phyloP scores from a whole-genome alignment of 2,329 filamentous ascomycete species.

The Diaporthe australafricana region DNA sequence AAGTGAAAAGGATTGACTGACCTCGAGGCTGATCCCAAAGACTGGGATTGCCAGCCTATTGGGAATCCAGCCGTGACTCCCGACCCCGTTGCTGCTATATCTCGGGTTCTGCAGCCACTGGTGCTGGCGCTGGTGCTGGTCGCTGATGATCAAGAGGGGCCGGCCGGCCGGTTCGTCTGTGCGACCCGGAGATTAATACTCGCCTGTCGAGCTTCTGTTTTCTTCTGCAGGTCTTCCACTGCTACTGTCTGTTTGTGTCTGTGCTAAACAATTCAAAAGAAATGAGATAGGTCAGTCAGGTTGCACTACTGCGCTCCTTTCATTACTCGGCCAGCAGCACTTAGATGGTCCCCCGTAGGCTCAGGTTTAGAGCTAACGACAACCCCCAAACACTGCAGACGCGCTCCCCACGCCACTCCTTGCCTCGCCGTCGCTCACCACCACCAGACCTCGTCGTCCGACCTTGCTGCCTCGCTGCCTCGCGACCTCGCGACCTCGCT shows the following conservation, averaged over 20 bases:
- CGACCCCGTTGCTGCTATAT: conserved; percentile 1
- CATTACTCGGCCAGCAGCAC: background rate
- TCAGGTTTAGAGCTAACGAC: background rate
- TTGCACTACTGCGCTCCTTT: conserved; percentile 1
- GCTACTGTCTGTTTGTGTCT: background rate
- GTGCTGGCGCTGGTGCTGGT: background rate
- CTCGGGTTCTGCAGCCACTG: background rate
- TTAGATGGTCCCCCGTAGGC: background rate
- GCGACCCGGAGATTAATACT: conserved; percentile 19
- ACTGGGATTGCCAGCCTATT: background rate
- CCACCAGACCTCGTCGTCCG: background rate
- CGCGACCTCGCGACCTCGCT: background rate
- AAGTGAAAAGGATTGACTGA: background rate
- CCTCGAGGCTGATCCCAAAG: background rate
- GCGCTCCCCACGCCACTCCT: conserved; percentile 2
- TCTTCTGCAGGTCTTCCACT: conserved; percentile 17
- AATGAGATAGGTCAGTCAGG: conserved; percentile 14
- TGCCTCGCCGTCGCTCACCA: background rate
- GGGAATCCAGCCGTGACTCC: background rate
- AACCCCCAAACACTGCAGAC: conserved; percentile 5
- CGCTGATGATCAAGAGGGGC: background rate
- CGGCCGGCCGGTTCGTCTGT: conserved; percentile 16
- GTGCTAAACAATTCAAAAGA: conserved; percentile 16
- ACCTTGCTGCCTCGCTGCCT: conserved; percentile 9
- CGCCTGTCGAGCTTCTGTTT: conserved; percentile 13